Evolutionary conservation across 192 early-diverging fungal species (phyloP).

Genomic region (Podila epicladia): DNA sequence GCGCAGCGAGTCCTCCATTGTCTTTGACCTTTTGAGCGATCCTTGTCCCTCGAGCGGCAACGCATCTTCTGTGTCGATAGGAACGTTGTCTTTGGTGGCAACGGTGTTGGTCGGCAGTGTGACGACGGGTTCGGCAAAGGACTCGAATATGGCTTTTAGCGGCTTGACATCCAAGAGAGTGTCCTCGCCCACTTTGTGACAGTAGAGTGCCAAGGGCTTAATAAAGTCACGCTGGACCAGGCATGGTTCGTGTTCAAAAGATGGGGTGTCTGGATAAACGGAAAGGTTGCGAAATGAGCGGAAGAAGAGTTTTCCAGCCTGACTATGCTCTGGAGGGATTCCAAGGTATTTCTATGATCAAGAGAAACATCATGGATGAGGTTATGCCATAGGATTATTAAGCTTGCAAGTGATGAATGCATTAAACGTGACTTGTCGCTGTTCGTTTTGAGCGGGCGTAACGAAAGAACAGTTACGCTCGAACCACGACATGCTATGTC

Average conservation of each 20-base stretch:
- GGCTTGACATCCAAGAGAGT: constrained; percentile 14
- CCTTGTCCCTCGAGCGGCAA: background rate
- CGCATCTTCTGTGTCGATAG: background rate
- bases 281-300: constrained; percentile 44
- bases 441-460: too few species aligned
- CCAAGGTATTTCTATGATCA: constrained; percentile 25
- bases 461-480: too few species aligned
- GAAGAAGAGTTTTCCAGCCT: constrained; percentile 24
- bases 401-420: background rate
- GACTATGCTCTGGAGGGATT: constrained; percentile 5
- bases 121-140: constrained; percentile 18
- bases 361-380: background rate
- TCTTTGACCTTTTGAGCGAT: constrained; percentile 21
- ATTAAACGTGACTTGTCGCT: too few species aligned
- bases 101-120: background rate
- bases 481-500: too few species aligned
- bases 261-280: constrained; percentile 20
- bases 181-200: constrained; percentile 15
- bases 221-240: constrained; percentile 28
- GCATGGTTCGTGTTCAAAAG: background rate
- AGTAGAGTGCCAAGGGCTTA: constrained; percentile 44
- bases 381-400: background rate
- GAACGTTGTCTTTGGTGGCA: background rate
- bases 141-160: constrained; percentile 39
- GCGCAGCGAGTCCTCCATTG: constrained; percentile 38